Base-by-base conservation (phyloP, 169 alveolate species). In the Plasmodium gaboni region DNA sequence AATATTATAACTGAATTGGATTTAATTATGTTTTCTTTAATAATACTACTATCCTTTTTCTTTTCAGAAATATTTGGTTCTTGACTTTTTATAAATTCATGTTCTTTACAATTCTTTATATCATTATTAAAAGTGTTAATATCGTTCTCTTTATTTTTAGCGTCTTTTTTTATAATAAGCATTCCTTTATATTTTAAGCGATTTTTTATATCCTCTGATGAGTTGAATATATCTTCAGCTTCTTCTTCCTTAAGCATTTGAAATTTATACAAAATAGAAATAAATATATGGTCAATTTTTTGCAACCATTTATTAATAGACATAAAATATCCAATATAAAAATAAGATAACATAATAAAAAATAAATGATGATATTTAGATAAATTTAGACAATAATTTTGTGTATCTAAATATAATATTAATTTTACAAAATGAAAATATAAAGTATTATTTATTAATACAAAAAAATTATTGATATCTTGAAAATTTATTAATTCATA, bases 291-390 rank as follows among this genome's bases (percentile, higher is more conserved):
- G 24, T 63, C 4, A 46, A 83, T 55, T 13, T 42, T 7, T 1
- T 28, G 71, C 72, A 83, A 22, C 32, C 38, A 46, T 2, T 48
- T 15, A 24, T 19, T 55, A 6, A 38, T 26, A 32, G 38, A 24
- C 26, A 63, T 63, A 83, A 67, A 83, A 68, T 68, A 83, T 9
- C 91, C 91, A 26, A 83, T 26, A 57, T 83, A 83, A 53, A 83
- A 83, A 68, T 67, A 83, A 42, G 91, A 83, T 38, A 83, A 68
- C 42, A 83, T 22, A 78, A 83, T 69, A 83, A 83, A 83, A 67
- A 83, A 83, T 32, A 26, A 3, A 6, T 68, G 59, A 57, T 83
- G 91, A 19, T 51, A 69, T 19, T 68, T 48, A 6, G 46, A 83
- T 53, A 68, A 8, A 65, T 67, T 22, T 10, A 50, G 22, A 53